Conservation (phyloP, 345 rosid species). For the Eutrema heterophyllum region DNA sequence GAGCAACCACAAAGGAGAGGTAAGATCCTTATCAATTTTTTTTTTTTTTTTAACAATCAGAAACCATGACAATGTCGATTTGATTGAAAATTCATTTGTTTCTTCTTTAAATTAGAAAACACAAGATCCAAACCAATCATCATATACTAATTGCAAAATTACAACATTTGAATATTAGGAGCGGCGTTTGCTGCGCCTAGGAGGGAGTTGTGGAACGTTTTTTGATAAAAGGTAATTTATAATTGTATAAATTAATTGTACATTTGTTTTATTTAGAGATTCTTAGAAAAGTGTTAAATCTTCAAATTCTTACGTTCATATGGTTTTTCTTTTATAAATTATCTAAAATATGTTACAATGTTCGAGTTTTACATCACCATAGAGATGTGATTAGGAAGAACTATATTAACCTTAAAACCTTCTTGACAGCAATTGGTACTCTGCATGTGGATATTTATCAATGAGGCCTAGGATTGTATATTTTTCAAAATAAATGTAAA, state of each 20-base stretch:
- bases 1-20: neutral
- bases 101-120: neutral
- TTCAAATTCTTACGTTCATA: neutral
- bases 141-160: neutral
- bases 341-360: neutral
- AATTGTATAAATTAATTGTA: neutral
- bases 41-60: too few species aligned
- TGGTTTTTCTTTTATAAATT: neutral
- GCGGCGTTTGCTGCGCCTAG: slow-evolving; percentile 16
- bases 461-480: neutral
- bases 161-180: slow-evolving; percentile 16
- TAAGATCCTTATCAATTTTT: neutral
- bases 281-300: neutral
- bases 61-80: neutral
- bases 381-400: neutral
- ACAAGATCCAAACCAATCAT: neutral
- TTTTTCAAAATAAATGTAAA: neutral
- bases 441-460: neutral
- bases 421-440: neutral
- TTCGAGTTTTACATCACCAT: neutral
- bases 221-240: neutral
- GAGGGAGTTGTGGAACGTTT: slow-evolving; percentile 14
- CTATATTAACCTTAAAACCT: neutral
- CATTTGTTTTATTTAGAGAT: neutral
- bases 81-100: neutral